phyloP scores from a whole-genome alignment of 805 yeast species.

The Wickerhamomyces tratensis region DNA sequence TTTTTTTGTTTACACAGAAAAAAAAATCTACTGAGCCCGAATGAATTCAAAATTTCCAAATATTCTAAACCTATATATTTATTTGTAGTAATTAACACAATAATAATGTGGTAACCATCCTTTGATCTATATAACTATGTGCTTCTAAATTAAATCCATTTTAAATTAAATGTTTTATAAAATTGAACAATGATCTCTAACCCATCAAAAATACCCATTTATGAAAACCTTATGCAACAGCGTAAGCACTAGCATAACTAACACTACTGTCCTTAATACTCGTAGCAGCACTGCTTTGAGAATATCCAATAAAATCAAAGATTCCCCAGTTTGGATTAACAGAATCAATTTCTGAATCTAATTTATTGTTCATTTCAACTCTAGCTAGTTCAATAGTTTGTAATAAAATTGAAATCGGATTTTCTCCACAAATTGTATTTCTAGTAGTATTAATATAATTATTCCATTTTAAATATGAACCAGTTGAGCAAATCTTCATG shows the following conservation, averaged over 20 bases:
- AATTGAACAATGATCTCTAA: too few relatives aligned
- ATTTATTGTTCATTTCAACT: conserved; percentile 1
- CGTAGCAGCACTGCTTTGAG: conserved; percentile 57
- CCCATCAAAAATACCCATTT: too few relatives aligned
- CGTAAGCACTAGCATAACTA: conserved; percentile 80
- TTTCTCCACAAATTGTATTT: conserved; percentile 91
- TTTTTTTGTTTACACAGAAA: too few relatives aligned
- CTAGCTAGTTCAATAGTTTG: conserved; percentile 34
- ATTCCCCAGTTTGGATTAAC: conserved; percentile 14
- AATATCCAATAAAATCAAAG: conserved; percentile 69
- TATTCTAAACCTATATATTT: too few relatives aligned
- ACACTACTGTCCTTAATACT: conserved; percentile 62
- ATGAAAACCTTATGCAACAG: conserved; percentile 1
- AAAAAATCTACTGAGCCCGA: too few relatives aligned
- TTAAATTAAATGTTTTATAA: too few relatives aligned
- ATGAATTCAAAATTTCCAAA: too few relatives aligned
- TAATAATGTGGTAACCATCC: too few relatives aligned
- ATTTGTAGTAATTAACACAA: too few relatives aligned
- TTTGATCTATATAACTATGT: too few relatives aligned
- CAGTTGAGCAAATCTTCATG: conserved; percentile 51
- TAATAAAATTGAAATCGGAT: conserved; percentile 63
- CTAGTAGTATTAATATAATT: conserved; percentile 60
- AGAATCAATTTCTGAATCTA: too few relatives aligned
- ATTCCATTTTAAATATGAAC: conserved; percentile 52
- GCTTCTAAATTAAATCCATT: too few relatives aligned